Evolutionary conservation across 768 basidiomycete species (phyloP).

Genomic region (Mycena alexandri): DNA sequence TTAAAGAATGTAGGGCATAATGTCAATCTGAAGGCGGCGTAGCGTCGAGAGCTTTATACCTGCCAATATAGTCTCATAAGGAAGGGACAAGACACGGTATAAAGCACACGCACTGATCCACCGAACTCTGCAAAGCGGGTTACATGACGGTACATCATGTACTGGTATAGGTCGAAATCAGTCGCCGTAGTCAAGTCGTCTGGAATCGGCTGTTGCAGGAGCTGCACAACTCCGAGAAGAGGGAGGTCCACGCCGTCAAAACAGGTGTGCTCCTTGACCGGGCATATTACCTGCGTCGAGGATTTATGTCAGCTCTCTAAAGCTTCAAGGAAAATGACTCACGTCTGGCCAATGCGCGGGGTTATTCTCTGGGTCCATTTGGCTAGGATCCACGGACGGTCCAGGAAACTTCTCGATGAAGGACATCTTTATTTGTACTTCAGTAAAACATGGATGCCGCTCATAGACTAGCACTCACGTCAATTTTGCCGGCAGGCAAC

Average conservation of each 20-base stretch:
- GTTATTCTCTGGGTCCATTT: not conserved
- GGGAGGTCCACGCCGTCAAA: conserved; percentile 9
- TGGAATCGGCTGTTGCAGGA: conserved; percentile 1
- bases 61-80: too few relatives aligned
- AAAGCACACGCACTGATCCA: not conserved
- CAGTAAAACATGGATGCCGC: too few relatives aligned
- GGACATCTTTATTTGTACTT: too few relatives aligned
- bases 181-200: not conserved
- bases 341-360: conserved; percentile 1
- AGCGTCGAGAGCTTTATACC: too few relatives aligned
- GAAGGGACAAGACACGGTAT: too few relatives aligned
- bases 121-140: conserved; percentile 13
- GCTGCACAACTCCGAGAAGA: not conserved
- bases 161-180: conserved; percentile 18
- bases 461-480: not conserved
- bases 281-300: not conserved
- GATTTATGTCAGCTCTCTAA: not conserved
- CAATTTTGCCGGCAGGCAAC: not conserved
- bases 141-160: conserved; percentile 3
- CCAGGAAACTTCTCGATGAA: not conserved
- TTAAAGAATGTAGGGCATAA: too few relatives aligned
- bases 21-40: too few relatives aligned
- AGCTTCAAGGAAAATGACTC: not conserved
- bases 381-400: not conserved
- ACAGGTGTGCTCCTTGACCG: conserved; percentile 1